Evolutionary conservation across 2,329 filamentous ascomycete species (phyloP).

Genomic region (Phaeosphaeriaceae sp.): DNA sequence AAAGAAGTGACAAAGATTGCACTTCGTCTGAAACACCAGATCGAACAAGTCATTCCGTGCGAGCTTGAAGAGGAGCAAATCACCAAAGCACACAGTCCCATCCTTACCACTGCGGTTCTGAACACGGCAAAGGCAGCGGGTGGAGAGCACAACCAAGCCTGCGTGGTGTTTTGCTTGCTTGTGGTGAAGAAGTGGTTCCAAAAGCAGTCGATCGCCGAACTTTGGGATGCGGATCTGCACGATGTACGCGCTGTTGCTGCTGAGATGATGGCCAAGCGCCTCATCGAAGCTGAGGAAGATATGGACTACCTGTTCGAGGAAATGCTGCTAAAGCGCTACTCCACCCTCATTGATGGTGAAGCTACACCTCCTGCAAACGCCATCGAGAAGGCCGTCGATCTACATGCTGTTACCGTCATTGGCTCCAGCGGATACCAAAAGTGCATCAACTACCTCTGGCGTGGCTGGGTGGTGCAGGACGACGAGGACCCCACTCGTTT

Average conservation of each 20-base stretch:
- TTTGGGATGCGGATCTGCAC: constrained; percentile 92
- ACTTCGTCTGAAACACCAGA: constrained; percentile 85
- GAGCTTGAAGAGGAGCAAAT: constrained; percentile 81
- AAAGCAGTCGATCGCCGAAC: constrained; percentile 77
- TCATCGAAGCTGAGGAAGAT: constrained; percentile 87
- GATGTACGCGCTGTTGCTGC: constrained; percentile 80
- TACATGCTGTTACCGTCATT: constrained; percentile 88
- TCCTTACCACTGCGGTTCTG: constrained; percentile 83
- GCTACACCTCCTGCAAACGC: constrained; percentile 82
- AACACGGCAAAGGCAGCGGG: constrained; percentile 83
- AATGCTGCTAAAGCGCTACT: constrained; percentile 87
- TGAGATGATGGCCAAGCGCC: constrained; percentile 88
- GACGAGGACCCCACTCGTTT: constrained; percentile 90
- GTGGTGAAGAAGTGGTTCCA: constrained; percentile 79
- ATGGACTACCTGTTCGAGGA: constrained; percentile 78
- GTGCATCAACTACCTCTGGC: constrained; percentile 91
- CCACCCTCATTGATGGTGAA: constrained; percentile 74
- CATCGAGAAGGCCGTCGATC: constrained; percentile 89
- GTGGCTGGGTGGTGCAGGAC: constrained; percentile 95
- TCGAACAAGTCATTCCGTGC: constrained; percentile 88
- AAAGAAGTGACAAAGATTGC: constrained; percentile 88
- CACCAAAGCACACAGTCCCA: constrained; percentile 79
- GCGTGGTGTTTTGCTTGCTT: constrained; percentile 84
- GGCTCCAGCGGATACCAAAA: constrained; percentile 95
- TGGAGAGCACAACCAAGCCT: constrained; percentile 74